Base-by-base conservation (phyloP, 2,329 filamentous ascomycete species). In the Exophiala aquamarina region DNA sequence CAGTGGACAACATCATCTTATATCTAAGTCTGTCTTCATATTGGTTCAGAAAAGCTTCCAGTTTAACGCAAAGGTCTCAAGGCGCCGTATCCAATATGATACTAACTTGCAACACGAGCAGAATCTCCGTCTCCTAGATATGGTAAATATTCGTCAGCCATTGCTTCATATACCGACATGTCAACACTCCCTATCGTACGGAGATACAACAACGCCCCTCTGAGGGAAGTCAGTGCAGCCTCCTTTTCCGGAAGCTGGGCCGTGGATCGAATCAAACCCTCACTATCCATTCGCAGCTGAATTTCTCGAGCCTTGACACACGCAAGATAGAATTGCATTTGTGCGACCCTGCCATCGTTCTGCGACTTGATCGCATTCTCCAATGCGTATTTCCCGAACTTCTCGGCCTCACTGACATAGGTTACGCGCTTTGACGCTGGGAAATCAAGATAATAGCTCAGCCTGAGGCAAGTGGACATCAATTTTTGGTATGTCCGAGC, bases 321-420 rank as follows among this genome's bases (percentile, higher is more conserved):
- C 17, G 48, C 37, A 13, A 48, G 33, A 18, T 47, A 41, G 28
- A 51, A 51, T 11, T 37, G 19, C 48, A 48, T 48, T 34, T 51
- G 48, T 6, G 44, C 28, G 21, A 51, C 37, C 20, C 43, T 38
- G 44, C 28, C 38, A 26, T 39, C 39, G 20, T 51, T 44, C 21
- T 41, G 28, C n/a, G 44, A 51, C 17, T 38, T 31, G 8, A 42
- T 20, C 6, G 48, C 48, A 20, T 44, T 23, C 3, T 51, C 42
- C 23, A 51, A 17, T 6, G 36, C 48, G 3, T 29, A 26, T 13
- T 38, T 37, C 10, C 28, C 41, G 17, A 35, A 39, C 15, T 36
- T 43, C 20, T 47, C 44, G 9, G 48, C 48, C 13, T 51, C 43
- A 20, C 36, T 31, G n/a, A 48, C 38, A 28, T 51, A 26, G 6